Evolutionary conservation across 2,329 filamentous ascomycete genomes (phyloP).

Genomic region (Alternaria viburni): DNA sequence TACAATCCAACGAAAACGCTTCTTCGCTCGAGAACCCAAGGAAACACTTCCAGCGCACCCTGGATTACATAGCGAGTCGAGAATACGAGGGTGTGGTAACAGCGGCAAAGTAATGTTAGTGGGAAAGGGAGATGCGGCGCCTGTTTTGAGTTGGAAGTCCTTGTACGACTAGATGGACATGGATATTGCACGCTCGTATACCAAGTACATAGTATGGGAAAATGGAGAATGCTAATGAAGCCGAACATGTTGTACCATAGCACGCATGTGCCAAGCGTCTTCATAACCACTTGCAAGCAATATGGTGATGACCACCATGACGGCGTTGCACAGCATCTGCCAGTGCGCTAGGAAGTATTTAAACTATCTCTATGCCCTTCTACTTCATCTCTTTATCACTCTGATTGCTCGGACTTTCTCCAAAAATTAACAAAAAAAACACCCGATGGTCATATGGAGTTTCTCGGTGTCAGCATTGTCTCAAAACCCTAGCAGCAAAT

Average conservation of each 20-base stretch:
- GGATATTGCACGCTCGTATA: constrained; percentile 8
- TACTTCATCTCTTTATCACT: background rate
- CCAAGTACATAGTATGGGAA: constrained; percentile 15
- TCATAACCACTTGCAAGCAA: background rate
- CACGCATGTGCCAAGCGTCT: background rate
- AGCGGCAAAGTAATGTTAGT: constrained; percentile 57
- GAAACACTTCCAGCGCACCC: constrained; percentile 91
- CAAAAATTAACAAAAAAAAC: too few relatives aligned
- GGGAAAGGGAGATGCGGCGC: background rate
- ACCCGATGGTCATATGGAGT: too few relatives aligned
- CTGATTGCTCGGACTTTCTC: background rate
- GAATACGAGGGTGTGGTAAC: constrained; percentile 93
- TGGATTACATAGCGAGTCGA: constrained; percentile 90
- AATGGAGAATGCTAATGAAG: constrained; percentile 11
- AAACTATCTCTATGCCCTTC: background rate
- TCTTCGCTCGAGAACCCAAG: constrained; percentile 85
- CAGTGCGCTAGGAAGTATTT: background rate
- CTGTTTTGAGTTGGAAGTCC: background rate
- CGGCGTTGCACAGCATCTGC: background rate
- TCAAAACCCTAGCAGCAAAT: background rate
- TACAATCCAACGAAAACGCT: constrained; percentile 84
- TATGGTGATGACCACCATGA: background rate
- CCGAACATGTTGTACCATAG: background rate
- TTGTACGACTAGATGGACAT: constrained; percentile 17
- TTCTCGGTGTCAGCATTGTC: background rate